Base-by-base conservation (phyloP, 2,329 filamentous ascomycete genomes). In the Cercospora sojina region DNA sequence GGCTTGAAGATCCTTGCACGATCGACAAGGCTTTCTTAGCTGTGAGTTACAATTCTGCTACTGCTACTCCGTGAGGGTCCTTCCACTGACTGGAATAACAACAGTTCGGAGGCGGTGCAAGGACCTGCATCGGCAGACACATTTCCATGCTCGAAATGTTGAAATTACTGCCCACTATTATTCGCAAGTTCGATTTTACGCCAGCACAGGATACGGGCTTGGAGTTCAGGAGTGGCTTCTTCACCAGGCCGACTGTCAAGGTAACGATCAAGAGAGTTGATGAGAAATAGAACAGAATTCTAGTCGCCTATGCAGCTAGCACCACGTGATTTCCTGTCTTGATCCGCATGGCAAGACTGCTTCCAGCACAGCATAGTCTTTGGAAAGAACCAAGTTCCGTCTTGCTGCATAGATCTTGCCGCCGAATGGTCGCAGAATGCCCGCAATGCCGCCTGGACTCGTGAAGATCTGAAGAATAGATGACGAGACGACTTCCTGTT, bases 1-100 rank as follows among this genome's bases (percentile, higher is more conserved):
- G 83, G 81, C 67, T 82, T 0, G 79, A 79, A 29, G 41, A 47
- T 5, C 18, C n/a, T 12, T 47, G n/a, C n/a, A 47, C 16, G 3
- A 47, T 47, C 41, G 41, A 47, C 41, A 47, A 47, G 8, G n/a
- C 41, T 47, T 47, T 47, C 41, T 47, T 47, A 9, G 41, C 41
- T 47, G 41, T 47, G 41, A 47, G 41, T 47, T 20, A 20, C 41
- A 20, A n/a, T 20, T 20, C 41, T 38, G 1, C 2, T 38, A 38
- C 13, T 38, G 13, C 32, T 3, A 20, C 8, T 47, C 10, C 18
- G 9, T 20, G 41, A 43, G 5, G 18, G 41, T 47, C n/a, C 16
- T 20, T 47, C 41, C 13, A 38, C 32, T 38, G 32, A 38, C 32
- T n/a, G 32, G 4, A 38, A 16, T 3, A 16, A 16, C 13, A 38